A percentile compares a stretch with the other conserved stretches of the same genome.
phyloP scores from a whole-genome alignment of 129 eudicot genomes.

The Tanacetum coccineum region DNA sequence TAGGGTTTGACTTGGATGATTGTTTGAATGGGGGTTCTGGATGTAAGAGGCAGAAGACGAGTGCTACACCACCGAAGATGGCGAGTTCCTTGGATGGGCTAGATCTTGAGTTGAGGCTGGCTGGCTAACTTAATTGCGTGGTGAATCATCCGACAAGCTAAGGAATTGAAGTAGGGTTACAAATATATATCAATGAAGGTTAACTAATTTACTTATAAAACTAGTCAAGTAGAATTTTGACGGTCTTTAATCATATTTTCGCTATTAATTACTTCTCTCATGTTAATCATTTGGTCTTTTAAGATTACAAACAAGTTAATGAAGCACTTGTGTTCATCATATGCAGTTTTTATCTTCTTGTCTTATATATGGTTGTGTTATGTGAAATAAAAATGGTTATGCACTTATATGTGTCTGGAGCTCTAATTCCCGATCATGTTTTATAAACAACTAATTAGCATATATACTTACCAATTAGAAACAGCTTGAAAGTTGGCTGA shows the following conservation, averaged over 20 bases:
- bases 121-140: constrained; percentile 30
- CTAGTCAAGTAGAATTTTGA: constrained; percentile 17
- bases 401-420: not conserved
- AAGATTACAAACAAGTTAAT: constrained; percentile 19
- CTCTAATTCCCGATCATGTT: too few species aligned
- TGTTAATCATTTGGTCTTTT: constrained; percentile 26
- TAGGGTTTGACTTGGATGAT: constrained; percentile 31
- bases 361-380: constrained; percentile 9
- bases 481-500: too few species aligned
- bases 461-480: too few species aligned
- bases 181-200: constrained; percentile 13
- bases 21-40: constrained; percentile 12
- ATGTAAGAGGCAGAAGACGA: constrained; percentile 48
- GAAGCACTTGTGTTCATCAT: constrained; percentile 21
- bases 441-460: too few species aligned
- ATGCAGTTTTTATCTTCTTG: not conserved
- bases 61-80: constrained; percentile 16
- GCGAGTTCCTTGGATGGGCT: constrained; percentile 29
- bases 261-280: constrained; percentile 7
- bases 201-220: constrained; percentile 10
- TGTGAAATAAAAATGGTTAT: not conserved
- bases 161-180: constrained; percentile 20
- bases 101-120: constrained; percentile 76
- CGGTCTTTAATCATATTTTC: constrained; percentile 1
- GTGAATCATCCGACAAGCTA: constrained; percentile 26